Conservation (phyloP, 1,139 yeast genomes). For the Candida sp. region DNA sequence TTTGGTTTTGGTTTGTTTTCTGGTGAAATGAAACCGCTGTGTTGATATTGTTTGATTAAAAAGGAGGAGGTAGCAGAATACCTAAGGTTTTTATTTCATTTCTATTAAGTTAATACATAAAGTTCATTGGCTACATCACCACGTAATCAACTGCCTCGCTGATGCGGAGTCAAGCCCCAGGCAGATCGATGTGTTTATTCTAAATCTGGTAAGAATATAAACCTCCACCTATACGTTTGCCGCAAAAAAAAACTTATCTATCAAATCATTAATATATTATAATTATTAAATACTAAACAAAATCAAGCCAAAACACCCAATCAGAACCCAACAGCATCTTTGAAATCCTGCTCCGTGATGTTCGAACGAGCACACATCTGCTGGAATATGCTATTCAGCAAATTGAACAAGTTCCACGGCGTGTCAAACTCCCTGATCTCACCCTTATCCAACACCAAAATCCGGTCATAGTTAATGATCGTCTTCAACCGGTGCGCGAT, state of each 20-base stretch:
- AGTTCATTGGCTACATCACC: no score
- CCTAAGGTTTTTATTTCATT: no score
- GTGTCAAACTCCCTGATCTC: slow-evolving; percentile 62
- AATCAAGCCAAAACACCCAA: not conserved
- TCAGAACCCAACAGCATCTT: not conserved
- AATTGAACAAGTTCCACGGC: slow-evolving; percentile 37
- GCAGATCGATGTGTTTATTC: no score
- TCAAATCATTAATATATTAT: not conserved
- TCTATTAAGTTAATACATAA: no score
- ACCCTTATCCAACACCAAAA: slow-evolving; percentile 53
- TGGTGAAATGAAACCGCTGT: no score
- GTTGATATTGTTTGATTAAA: no score
- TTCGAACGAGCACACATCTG: slow-evolving; percentile 66
- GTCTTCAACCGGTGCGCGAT: slow-evolving; percentile 48
- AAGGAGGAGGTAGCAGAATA: no score
- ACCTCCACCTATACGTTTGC: no score
- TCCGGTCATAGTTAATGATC: slow-evolving; percentile 39
- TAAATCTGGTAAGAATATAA: no score
- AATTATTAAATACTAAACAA: not conserved
- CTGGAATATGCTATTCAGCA: slow-evolving; percentile 34
- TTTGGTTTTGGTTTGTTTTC: not conserved
- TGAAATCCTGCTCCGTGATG: slow-evolving; percentile 35
- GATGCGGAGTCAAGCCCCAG: no score
- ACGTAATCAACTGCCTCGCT: no score
- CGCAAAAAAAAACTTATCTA: not conserved